Conservation (phyloP, 2,329 filamentous ascomycete genomes). For the Ophiocordyceps unilateralis region DNA sequence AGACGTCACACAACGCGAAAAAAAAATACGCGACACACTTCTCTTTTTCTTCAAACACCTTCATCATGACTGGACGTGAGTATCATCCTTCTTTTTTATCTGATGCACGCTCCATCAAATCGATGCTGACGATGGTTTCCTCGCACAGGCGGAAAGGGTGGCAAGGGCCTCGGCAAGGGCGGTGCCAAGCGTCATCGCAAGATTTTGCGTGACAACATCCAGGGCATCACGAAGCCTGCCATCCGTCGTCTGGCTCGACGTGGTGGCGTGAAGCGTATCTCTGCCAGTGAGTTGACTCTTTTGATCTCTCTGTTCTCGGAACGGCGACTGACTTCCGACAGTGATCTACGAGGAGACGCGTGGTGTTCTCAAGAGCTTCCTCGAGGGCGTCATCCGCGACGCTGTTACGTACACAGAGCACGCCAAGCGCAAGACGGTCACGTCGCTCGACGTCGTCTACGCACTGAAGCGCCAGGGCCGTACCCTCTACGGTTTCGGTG, state of each 20-base stretch:
- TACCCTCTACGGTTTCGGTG: constrained; percentile 80
- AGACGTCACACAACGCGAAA: constrained; percentile 3
- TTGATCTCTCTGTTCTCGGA: no score
- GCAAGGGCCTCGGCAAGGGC: constrained; percentile 95
- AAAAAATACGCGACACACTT: not conserved
- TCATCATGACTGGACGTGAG: constrained; percentile 61
- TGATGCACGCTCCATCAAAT: not conserved
- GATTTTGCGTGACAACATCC: constrained; percentile 99
- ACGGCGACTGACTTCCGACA: constrained; percentile 4
- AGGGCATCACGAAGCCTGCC: constrained; percentile 97
- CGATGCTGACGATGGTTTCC: constrained; percentile 24
- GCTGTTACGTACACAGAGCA: constrained; percentile 67
- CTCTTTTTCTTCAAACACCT: constrained; percentile 10
- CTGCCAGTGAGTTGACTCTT: constrained; percentile 50
- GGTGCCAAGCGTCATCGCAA: constrained; percentile 98
- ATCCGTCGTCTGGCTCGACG: constrained; percentile 96
- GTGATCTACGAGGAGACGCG: constrained; percentile 70
- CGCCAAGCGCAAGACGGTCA: constrained; percentile 69
- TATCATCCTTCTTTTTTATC: constrained; percentile 11
- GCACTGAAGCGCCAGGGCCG: constrained; percentile 53
- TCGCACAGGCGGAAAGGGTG: constrained; percentile 68
- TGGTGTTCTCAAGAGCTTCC: constrained; percentile 63
- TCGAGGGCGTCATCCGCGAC: constrained; percentile 60
- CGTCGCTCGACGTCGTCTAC: constrained; percentile 50
- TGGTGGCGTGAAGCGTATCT: constrained; percentile 99